phyloP scores from a whole-genome alignment of 306 rosid species.

The Astragalus glycyphyllos region DNA sequence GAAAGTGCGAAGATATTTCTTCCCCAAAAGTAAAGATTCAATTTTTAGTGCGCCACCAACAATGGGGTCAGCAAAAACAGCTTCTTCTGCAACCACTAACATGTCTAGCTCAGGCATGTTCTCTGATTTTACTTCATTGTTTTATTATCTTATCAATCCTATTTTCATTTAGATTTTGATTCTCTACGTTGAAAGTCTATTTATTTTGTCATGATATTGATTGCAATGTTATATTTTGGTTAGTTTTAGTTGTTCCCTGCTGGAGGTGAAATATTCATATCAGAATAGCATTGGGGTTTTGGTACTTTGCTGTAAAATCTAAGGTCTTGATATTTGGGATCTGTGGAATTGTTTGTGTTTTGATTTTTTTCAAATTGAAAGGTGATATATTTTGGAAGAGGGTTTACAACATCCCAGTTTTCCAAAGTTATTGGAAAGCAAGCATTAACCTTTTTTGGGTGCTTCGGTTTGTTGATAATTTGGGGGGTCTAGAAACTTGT shows the following conservation, averaged over 20 bases:
- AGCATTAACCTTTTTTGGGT: neutral
- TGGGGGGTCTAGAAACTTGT: neutral
- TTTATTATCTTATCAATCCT: neutral
- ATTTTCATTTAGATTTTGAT: conserved; percentile 25
- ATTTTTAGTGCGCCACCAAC: conserved; percentile 12
- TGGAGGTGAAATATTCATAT: conserved; percentile 19
- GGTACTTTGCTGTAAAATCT: conserved; percentile 8
- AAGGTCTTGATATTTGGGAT: conserved; percentile 1
- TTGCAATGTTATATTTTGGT: too few species aligned
- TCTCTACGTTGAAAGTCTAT: neutral
- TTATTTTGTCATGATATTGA: too few species aligned
- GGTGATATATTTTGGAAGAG: conserved; percentile 17
- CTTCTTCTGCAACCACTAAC: conserved; percentile 32
- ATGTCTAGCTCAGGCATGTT: conserved; percentile 47
- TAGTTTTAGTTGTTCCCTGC: neutral
- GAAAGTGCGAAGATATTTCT: conserved; percentile 10
- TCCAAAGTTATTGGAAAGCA: conserved; percentile 20
- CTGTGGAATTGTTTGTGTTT: conserved; percentile 26
- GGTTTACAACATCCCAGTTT: conserved; percentile 23
- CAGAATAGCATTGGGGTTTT: conserved; percentile 22
- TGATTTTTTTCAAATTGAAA: conserved; percentile 11
- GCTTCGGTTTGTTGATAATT: neutral
- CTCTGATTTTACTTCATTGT: neutral
- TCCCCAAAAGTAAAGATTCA: conserved; percentile 25
- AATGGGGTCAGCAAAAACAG: conserved; percentile 35